Base-by-base conservation (phyloP, 768 basidiomycete genomes). In the Suillus ampliporus region DNA sequence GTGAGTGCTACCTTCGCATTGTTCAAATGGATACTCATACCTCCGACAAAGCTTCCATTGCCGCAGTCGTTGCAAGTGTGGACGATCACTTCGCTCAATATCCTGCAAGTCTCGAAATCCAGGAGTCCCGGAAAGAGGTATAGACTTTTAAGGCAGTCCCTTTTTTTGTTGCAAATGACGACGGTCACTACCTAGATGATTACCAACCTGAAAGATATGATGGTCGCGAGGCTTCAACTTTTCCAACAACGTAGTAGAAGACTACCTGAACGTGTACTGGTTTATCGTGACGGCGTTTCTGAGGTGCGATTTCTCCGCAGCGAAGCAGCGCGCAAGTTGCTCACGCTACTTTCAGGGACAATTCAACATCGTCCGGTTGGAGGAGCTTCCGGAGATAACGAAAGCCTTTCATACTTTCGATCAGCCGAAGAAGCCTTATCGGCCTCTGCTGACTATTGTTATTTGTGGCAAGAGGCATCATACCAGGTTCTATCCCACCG, bases 201-300 rank as follows among this genome's bases (percentile, higher is more conserved):
- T 41, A 77, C 79, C 7, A 82, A 83, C 34, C 74, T 86, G 23
- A 69, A 69, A 26, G 63, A 67, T 8, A 86, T 86, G 85, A 83
- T 86, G 78, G 63, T 78, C 15, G 81, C 79, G 47, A 77, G 84
- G 23, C 65, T 86, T 26, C 67, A 72, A 19, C 69, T 77, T n/a
- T 86, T 76, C 75, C 67, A 74, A 46, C 65, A 60, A 31, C 76
- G 65, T 58, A 81, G 76, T 56, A 68, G 57, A 2, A 68, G 56
- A 23, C 75, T 86, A 21, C 84, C 84, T 4, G 65, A 71, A 5
- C 80, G 85, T 21, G 63, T 86, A 53, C 60, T 86, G n/a, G 80
- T 86, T n/a, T 86, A 84, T 67, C 79, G 84, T 9, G 92, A 94
- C 71, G 92, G 92, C 54, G 91, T 94, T 34, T 92, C 91, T 3